phyloP scores from a whole-genome alignment of 2,329 filamentous ascomycete species.

The Botrytis squamosa region DNA sequence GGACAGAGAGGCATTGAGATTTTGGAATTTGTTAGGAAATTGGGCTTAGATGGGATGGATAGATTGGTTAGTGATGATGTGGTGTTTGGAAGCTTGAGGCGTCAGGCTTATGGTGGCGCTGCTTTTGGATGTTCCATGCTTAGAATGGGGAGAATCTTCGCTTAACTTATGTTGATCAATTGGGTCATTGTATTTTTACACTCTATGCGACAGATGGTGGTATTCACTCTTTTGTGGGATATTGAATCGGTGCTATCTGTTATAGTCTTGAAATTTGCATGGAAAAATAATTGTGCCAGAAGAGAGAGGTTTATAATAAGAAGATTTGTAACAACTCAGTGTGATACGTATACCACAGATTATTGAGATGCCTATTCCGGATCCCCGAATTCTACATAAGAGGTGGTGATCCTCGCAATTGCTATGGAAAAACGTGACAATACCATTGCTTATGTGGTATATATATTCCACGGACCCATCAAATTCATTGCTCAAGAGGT shows the following conservation, averaged over 20 bases:
- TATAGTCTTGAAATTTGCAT: background rate
- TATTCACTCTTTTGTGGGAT: background rate
- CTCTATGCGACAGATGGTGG: background rate
- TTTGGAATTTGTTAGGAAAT: background rate
- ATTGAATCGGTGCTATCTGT: background rate
- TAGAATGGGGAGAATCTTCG: background rate
- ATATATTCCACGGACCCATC: too few relatives aligned
- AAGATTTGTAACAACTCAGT: background rate
- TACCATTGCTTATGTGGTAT: background rate
- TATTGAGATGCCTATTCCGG: background rate
- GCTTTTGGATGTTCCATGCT: background rate
- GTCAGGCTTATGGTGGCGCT: background rate
- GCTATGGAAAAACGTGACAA: background rate
- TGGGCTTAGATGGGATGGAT: background rate
- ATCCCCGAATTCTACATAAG: background rate
- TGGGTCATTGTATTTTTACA: background rate
- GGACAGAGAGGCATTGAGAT: background rate
- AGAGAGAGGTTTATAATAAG: background rate
- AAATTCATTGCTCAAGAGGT: background rate
- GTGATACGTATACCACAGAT: background rate
- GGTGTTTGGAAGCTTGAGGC: background rate
- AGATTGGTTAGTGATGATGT: background rate
- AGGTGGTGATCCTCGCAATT: background rate
- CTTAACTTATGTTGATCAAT: background rate
- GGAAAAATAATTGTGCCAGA: fast-evolving